Evolutionary conservation across 176 grass and related monocot species (phyloP).

Genomic region (Avena sativa): DNA sequence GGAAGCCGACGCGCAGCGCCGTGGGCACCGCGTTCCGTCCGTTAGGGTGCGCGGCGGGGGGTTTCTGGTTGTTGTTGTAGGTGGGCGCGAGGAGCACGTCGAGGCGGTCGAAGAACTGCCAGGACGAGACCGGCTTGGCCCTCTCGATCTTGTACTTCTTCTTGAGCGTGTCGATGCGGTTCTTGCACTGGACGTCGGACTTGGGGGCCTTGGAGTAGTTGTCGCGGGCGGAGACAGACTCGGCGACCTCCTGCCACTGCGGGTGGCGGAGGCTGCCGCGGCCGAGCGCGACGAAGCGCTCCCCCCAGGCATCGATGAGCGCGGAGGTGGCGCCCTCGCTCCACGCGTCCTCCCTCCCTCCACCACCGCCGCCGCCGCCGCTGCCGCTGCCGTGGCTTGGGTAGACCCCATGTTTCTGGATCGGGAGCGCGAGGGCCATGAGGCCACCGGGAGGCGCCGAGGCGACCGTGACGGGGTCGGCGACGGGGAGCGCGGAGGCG

Average conservation of each 20-base stretch:
- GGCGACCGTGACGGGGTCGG: slow-evolving; percentile 52
- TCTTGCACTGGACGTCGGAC: slow-evolving; percentile 97
- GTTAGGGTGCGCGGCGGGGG: slow-evolving; percentile 32
- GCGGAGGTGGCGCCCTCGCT: slow-evolving; percentile 89
- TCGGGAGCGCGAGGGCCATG: slow-evolving; percentile 67
- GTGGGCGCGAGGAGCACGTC: slow-evolving; percentile 76
- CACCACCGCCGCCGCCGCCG: slow-evolving; percentile 31
- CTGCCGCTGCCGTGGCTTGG: slow-evolving; percentile 40
- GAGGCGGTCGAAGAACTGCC: slow-evolving; percentile 87
- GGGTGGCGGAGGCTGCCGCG: slow-evolving; percentile 92
- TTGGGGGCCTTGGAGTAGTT: slow-evolving; percentile 79
- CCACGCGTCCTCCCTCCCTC: slow-evolving; percentile 88
- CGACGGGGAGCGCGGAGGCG: slow-evolving; percentile 43
- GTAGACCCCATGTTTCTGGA: slow-evolving; percentile 64
- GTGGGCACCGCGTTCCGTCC: slow-evolving; percentile 37
- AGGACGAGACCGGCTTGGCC: slow-evolving; percentile 67
- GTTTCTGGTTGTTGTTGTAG: slow-evolving; percentile 47
- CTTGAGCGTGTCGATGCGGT: slow-evolving; percentile 98
- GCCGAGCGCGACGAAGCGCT: slow-evolving; percentile 87
- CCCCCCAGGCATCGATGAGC: slow-evolving; percentile 96
- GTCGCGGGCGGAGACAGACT: slow-evolving; percentile 80
- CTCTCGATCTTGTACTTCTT: slow-evolving; percentile 99
- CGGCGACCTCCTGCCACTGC: slow-evolving; percentile 99
- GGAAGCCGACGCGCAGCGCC: slow-evolving; percentile 56
- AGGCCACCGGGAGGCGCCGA: slow-evolving; percentile 53